Evolutionary conservation across 2,329 filamentous ascomycete genomes (phyloP), one percentile per base, ranked within the genome.

Genomic region (Colletotrichum sp.): DNA sequence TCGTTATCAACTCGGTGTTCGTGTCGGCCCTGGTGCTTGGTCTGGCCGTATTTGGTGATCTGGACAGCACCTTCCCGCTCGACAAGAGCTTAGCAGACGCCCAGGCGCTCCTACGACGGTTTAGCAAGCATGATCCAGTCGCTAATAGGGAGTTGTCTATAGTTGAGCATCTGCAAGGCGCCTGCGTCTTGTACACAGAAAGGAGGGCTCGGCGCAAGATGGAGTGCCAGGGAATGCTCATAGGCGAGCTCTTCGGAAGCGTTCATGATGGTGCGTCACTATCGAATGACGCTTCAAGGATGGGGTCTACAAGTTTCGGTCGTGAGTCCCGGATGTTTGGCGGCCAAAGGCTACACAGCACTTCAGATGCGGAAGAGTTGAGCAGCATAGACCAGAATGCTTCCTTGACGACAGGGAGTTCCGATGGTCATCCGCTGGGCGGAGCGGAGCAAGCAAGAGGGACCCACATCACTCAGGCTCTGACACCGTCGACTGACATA

Each of bases 1-100:
- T 88, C 19, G 78, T 88, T 1, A 86, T 88, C 6, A 89, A 88
- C 65, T 86, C 86, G 3, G 83, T 86, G 5, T 88, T 89, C 75
- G 84, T 87, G 8, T 86, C 87, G 0, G 86, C 85, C 0, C 79
- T 89, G 1, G 86, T 88, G 0, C 80, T 89, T 0, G 87, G 87
- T 0, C 82, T 87, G 1, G 86, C 87, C 1, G 83, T 85, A 29
- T 88, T 89, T 66, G 86, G 85, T 0, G 86, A 89, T 70, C 84
- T 88, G 4, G 86, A 88, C 44, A 77, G 76, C 22, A 78, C 80
- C 0, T 84, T 85, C 8, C 82, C 83, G 1, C 76, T 85, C 1
- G 78, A 80, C 29, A 81, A 80, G 55, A 82, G 80, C 3, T 75
- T 85, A 0, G 72, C 77, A 1, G 64, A 77, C 0, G 80, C 81